These are phyloP conservation scores for Solanum etuberosum DNA, from an alignment of 257 asterid species.

Conservation along the genomic window DNA sequence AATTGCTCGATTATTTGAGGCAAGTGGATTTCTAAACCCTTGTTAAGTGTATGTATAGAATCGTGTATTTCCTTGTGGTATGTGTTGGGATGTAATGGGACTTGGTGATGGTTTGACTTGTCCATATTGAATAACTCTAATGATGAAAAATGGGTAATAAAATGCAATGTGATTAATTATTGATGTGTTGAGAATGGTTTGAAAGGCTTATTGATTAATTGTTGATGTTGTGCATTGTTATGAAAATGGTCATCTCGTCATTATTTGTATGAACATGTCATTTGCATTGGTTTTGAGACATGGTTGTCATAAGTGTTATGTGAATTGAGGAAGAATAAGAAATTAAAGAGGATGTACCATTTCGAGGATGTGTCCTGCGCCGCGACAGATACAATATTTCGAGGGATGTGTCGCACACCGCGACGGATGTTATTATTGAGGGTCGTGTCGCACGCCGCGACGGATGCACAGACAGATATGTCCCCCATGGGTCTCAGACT, in stretches of 20 bases:
- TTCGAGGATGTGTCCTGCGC: background rate
- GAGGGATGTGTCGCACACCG: no score
- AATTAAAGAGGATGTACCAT: background rate
- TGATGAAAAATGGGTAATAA: background rate
- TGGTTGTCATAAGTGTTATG: background rate
- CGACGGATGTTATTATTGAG: no score
- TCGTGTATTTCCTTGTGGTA: background rate
- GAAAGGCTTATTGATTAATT: background rate
- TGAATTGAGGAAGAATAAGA: background rate
- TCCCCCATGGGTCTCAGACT: background rate
- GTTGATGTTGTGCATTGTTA: background rate
- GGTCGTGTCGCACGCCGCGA: background rate
- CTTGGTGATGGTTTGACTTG: background rate
- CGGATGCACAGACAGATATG: background rate
- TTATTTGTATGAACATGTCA: background rate
- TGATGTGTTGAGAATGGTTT: background rate
- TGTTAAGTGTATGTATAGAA: background rate
- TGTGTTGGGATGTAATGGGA: background rate
- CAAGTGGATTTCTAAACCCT: background rate
- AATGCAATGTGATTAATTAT: background rate
- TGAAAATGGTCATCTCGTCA: background rate
- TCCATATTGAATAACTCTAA: background rate
- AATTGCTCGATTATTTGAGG: no score
- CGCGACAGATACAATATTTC: no score
- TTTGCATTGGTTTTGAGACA: no score